Evolutionary conservation across 768 basidiomycete species (phyloP).

Genomic region (Asterophora lycoperdoides): DNA sequence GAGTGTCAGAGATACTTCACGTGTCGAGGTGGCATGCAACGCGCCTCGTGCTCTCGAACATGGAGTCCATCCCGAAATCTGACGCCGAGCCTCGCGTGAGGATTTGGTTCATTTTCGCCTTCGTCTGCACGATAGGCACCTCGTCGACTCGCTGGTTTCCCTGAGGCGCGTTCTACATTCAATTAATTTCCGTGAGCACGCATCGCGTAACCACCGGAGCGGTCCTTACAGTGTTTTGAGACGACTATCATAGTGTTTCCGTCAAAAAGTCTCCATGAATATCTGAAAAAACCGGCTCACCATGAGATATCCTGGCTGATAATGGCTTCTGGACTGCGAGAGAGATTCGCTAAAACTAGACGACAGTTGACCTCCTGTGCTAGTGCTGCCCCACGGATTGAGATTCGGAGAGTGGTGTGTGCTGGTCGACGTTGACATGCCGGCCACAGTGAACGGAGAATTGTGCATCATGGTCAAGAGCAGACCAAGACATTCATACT

Average conservation of each 20-base stretch:
- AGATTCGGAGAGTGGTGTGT: constrained; percentile 45
- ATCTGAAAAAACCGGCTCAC: constrained; percentile 33
- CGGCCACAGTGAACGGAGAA: constrained; percentile 53
- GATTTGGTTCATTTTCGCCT: constrained; percentile 74
- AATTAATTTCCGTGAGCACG: neutral
- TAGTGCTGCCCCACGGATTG: constrained; percentile 49
- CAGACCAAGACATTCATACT: too few species aligned
- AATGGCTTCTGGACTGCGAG: constrained; percentile 69
- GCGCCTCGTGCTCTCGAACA: constrained; percentile 73
- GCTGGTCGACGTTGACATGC: constrained; percentile 51
- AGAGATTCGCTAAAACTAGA: constrained; percentile 63
- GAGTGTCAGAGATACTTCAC: neutral
- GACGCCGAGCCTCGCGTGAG: constrained; percentile 59
- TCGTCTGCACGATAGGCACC: constrained; percentile 69
- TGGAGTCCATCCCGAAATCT: constrained; percentile 80
- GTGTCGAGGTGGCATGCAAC: constrained; percentile 6
- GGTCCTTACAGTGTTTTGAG: constrained; percentile 52
- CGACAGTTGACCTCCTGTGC: constrained; percentile 36
- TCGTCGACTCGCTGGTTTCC: constrained; percentile 67
- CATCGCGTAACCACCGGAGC: neutral
- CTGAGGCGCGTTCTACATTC: constrained; percentile 41
- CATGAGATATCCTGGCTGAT: constrained; percentile 80
- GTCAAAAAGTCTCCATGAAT: neutral
- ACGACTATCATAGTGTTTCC: constrained; percentile 24
- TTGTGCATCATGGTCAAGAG: constrained; percentile 30